phyloP scores from a whole-genome alignment of 257 asterid genomes.

The Ophiorrhiza pumila region DNA sequence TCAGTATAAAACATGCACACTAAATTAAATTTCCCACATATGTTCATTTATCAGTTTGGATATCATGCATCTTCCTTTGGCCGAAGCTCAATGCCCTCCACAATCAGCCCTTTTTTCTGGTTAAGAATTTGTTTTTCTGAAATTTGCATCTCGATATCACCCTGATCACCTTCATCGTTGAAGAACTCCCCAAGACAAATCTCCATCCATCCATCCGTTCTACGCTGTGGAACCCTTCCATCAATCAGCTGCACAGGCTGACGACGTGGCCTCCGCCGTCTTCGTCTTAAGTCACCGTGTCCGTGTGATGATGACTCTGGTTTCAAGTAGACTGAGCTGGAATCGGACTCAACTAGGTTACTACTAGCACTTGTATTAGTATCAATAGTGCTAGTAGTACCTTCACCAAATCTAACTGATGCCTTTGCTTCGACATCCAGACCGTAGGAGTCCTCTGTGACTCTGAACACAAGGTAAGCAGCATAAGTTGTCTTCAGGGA shows the following conservation, averaged over 20 bases:
- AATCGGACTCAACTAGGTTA: not conserved
- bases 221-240: slow-evolving; percentile 4
- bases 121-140: slow-evolving; percentile 37
- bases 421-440: slow-evolving; percentile 36
- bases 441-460: slow-evolving; percentile 32
- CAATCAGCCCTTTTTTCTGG: slow-evolving; percentile 43
- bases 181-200: slow-evolving; percentile 46
- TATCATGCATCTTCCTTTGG: slow-evolving; percentile 18
- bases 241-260: not conserved
- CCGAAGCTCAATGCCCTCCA: slow-evolving; percentile 64
- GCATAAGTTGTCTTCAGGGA: slow-evolving; percentile 43
- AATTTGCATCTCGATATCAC: slow-evolving; percentile 50
- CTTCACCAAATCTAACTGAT: slow-evolving; percentile 25
- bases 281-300: not conserved
- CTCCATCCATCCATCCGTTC: slow-evolving; percentile 66
- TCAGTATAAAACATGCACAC: no score
- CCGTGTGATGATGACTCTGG: no score
- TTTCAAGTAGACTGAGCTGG: not conserved
- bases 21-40: no score
- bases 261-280: not conserved
- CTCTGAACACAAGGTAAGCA: slow-evolving; percentile 51
- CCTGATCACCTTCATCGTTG: slow-evolving; percentile 31
- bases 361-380: not conserved
- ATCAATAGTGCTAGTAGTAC: not conserved
- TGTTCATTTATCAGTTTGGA: no score